Percentiles rank a stretch among this genome's conserved stretches.
phyloP scores from a whole-genome alignment of 73 alveolate species.

The Tetrahymena borealis region DNA sequence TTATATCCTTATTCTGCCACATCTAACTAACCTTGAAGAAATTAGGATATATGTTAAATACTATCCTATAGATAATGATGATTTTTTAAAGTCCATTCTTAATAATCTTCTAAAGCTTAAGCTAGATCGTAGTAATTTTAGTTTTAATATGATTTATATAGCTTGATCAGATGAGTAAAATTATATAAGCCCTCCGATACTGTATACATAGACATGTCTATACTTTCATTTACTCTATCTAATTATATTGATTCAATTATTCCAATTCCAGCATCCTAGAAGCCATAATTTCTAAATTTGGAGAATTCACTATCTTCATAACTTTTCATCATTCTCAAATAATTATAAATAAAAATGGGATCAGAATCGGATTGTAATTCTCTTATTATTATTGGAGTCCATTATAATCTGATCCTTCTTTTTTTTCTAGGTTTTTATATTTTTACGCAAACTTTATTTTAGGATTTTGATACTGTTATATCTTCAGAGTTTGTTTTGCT shows the following conservation, averaged over 20 bases:
- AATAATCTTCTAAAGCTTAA: not conserved
- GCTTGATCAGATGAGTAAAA: not conserved
- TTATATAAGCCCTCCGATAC: not conserved
- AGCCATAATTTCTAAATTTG: not conserved
- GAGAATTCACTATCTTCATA: not conserved
- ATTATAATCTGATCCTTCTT: not conserved
- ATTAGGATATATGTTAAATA: not conserved
- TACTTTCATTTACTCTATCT: not conserved
- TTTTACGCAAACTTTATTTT: not conserved
- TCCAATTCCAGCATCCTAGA: not conserved
- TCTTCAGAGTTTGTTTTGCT: no score
- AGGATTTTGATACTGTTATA: no score
- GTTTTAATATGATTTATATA: not conserved
- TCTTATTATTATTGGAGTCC: not conserved
- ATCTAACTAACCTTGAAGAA: no score
- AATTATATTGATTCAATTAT: not conserved
- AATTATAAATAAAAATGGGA: not conserved
- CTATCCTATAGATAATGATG: not conserved
- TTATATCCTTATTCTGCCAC: not conserved
- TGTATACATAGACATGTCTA: not conserved
- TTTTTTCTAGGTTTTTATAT: not conserved
- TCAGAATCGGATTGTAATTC: not conserved
- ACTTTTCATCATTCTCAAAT: not conserved
- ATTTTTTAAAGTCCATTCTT: not conserved
- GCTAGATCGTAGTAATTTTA: not conserved